Base-by-base conservation (phyloP, 192 early-diverging fungal genomes). In the Funneliformis geosporum region DNA sequence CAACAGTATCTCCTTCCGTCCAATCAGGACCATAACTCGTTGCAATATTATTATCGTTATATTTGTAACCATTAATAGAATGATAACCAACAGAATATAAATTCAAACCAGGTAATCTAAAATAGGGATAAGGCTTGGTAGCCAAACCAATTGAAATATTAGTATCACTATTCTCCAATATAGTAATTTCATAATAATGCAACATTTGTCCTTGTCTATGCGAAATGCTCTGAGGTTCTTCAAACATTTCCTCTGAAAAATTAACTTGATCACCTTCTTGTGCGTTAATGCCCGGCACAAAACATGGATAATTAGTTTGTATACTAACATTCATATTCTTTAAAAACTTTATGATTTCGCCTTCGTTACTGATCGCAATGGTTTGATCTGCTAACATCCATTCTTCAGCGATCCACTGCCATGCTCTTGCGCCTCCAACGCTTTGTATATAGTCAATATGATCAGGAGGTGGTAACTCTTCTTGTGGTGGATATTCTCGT, bases 51-150 rank as follows among this genome's bases (percentile, higher is more conserved):
- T 79, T 27, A 61, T 88, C 85, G 50, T 85, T 79, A 40, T 65
- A 88, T 67, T 83, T 82, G 11, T 78, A 69, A 7, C 87, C 87
- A 73, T 86, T 84, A 44, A 88, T 87, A 38, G 85, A 86, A 62
- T 88, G 87, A 47, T 81, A 87, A 6, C 82, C 87, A 11, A 87
- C 65, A 4, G 86, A 88, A 64, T 84, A 62, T n/a, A 79, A 60
- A 40, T 87, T 85, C 87, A 85, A 88, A 0, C 87, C 87, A n/a
- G 86, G 86, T 73, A 88, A 46, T 60, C 75, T 76, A 76, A 86
- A 88, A 0, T 59, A 46, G 2, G 86, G 86, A 39, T 88, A 88
- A 1, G 87, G 87, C 40, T 74, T 55, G 0, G 85, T 86, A 12
- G 80, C 64, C 8, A 88, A 47, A 0, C 87, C 87, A 14, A 87